Evolutionary conservation across 2,329 filamentous ascomycete species (phyloP), one percentile per base, ranked within the genome.

Genomic region (Alternaria alternata): DNA sequence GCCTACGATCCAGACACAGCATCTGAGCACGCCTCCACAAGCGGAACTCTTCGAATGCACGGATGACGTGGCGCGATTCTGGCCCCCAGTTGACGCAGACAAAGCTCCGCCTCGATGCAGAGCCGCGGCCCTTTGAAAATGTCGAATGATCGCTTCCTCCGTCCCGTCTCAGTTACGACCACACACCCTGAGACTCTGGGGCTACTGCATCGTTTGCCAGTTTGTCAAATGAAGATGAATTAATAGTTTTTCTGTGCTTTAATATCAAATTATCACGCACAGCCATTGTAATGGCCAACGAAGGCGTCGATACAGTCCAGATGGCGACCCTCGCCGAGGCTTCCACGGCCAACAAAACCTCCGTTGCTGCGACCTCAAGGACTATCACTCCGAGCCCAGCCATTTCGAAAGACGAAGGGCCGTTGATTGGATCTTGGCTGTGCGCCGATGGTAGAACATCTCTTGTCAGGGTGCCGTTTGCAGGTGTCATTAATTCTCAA

Each of bases 401-500:
- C 18, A 20, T 26, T 28, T 43, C 4, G 4, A 47, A 57, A 14
- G 32, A 30, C 11, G 53, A 65, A 6, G 22, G 57, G 12, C 20
- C 46, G 16, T 43, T 38, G 6, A 57, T 70, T 51, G 72, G 72
- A 18, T 66, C 62, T 1, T 76, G 74, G 72, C 51, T 76, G 5
- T 76, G 74, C 57, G 60, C 70, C 38, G 54, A 67, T 51, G 73
- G 74, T 74, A 61, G 3, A 12, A 24, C 5, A 38, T 41, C 26
- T 41, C 12, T 20, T 20, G 20, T 20, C 20, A 20, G 20, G 20
- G 20, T 20, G 20, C 20, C 20, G 20, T 20, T 20, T 20, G 20
- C 20, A 20, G 20, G 38, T 34, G n/a, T 47, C 24, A 51, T 58
- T 71, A 24, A 69, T 54, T 1, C 41, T 9, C 22, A 9, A 38